A percentile compares a stretch with the other conserved stretches of the same genome.
These are phyloP conservation scores for Pelargonium cotyledonis DNA, from an alignment of 441 rosid species.

Conservation along the genomic window DNA sequence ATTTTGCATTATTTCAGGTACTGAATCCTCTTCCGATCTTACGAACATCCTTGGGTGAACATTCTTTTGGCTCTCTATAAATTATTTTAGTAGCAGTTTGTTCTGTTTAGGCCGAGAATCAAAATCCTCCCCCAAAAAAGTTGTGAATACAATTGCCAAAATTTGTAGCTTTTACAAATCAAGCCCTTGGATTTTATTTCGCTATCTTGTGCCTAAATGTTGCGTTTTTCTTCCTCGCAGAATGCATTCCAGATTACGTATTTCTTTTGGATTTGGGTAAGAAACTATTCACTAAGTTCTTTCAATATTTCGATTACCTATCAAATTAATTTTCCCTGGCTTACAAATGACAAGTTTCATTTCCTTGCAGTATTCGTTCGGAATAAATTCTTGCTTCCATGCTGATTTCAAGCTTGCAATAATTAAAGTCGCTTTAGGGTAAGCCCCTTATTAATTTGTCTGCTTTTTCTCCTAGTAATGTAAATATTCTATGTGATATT, in stretches of 20 bases:
- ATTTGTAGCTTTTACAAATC: no score
- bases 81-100: no score
- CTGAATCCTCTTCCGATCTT: background rate
- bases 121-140: no score
- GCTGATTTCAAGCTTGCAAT: conserved; percentile 42
- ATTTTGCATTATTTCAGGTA: conserved; percentile 91
- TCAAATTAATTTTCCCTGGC: background rate
- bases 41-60: no score
- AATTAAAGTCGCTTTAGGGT: conserved; percentile 58
- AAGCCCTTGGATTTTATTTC: no score
- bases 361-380: conserved; percentile 58
- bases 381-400: conserved; percentile 65
- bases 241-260: conserved; percentile 89
- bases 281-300: conserved; percentile 1
- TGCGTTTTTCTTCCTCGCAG: conserved; percentile 38
- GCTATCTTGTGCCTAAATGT: no score
- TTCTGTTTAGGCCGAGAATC: no score
- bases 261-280: conserved; percentile 90
- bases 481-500: no score
- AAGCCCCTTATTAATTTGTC: no score
- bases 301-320: background rate
- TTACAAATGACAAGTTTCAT: background rate
- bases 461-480: no score
- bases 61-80: no score
- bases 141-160: no score